Base-by-base conservation (phyloP, 1,284 basidiomycete species). In the Grifola frondosa region DNA sequence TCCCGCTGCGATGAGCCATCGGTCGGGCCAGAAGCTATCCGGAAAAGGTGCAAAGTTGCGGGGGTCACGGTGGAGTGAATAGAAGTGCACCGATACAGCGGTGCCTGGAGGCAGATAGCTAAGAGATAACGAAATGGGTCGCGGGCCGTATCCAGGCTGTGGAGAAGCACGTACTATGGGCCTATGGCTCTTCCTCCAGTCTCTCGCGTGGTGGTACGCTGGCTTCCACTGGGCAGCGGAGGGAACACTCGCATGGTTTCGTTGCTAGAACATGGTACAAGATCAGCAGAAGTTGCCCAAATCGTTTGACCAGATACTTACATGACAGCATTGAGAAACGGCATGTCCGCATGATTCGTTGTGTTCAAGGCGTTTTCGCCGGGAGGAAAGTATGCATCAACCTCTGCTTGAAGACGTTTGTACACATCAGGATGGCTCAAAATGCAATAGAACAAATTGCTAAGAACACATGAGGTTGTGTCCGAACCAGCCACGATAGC, bases 161-260 rank as follows among this genome's bases (percentile, higher is more conserved):
- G 30, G 19, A 32, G 39, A 32, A 33, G 5, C 29, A 31, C 19
- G 19, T 40, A 24, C 19, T 33, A 15, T 12, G 21, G 21, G 22
- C 30, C 58, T n/a, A 62, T 25, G 15, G 46, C 20, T 23, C 36
- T 52, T 15, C 46, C 37, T 12, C 52, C 53, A 13, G 37, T 47
- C 1, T 57, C 58, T 6, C 15, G 33, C 6, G 40, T 45, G 1
- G 60, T 65, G 17, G 69, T 63, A 30, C 82, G 71, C 40, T 78
- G 74, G 17, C 74, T 69, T 30, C 72, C 73, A 20, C 70, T 74
- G 6, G 73, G 68, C 9, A 81, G 64, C 11, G 80, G 68, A 10
- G 81, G 78, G 30, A 33, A 68, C 25, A 84, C 61, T 30, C 83
- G 69, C 36, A 84, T 54, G 0, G 72, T 61, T 57, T 85, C 82